A percentile compares a stretch with the other conserved stretches of the same genome.
Evolutionary conservation across 1,284 basidiomycete species (phyloP).

Genomic region (Moniliella sp.): DNA sequence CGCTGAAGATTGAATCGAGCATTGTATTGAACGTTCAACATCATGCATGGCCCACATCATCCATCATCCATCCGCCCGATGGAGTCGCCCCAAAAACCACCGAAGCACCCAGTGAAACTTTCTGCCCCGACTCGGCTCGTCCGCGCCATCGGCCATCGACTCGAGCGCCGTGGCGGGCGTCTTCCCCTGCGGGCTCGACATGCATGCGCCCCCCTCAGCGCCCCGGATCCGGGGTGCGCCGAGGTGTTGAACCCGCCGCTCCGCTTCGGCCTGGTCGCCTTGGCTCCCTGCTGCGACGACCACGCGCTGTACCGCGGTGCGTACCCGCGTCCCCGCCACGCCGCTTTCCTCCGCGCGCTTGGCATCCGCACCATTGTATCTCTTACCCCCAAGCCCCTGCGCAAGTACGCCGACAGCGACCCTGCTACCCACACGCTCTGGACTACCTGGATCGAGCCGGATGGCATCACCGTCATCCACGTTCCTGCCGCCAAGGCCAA

Average conservation of each 20-base stretch:
- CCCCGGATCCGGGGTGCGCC: no score
- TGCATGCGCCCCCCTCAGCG: no score
- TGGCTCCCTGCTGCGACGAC: neutral
- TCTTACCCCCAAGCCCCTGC: slow-evolving; percentile 25
- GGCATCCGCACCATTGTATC: slow-evolving; percentile 22
- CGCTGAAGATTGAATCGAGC: no score
- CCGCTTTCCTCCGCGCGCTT: slow-evolving; percentile 21
- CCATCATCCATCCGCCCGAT: no score
- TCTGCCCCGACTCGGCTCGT: no score
- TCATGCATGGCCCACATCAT: no score
- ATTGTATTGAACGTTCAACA: no score
- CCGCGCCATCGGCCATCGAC: no score
- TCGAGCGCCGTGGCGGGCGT: no score
- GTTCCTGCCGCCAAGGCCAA: slow-evolving; percentile 27
- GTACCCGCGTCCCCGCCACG: slow-evolving; percentile 22
- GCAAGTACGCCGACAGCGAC: slow-evolving; percentile 6
- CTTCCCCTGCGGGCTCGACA: no score
- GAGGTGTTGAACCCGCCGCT: slow-evolving; percentile 39
- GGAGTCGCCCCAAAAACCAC: no score
- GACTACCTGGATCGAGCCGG: neutral
- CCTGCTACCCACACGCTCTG: neutral
- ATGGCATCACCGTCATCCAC: slow-evolving; percentile 12
- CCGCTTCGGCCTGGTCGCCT: slow-evolving; percentile 51
- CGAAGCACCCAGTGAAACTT: no score
- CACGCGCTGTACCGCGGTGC: slow-evolving; percentile 26